Base-by-base conservation (phyloP, 108 stramenopile species). In the Skeletonema marinoi region DNA sequence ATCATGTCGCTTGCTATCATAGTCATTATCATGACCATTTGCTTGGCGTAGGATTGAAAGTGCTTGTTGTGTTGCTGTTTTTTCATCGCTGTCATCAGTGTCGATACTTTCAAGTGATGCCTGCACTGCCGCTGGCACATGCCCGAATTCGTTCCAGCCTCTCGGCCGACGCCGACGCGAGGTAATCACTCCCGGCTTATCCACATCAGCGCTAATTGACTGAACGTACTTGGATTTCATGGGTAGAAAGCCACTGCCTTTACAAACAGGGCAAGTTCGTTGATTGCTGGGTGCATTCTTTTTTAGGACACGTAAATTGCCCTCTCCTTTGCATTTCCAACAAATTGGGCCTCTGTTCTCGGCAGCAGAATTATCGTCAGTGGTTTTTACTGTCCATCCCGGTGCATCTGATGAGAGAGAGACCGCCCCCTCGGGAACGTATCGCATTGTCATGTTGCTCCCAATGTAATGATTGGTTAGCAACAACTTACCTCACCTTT, bases 271-370 rank as follows among this genome's bases (percentile, higher is more conserved):
- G 44, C 88, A 89, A 13, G 62, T 50, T 35, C 68, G 50, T n/a
- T 48, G 62, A 54, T 51, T 63, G 3, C 36, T 58, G 44, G 17
- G 3, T 36, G 46, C 44, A 35, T 50, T 38, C 61, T 70, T 77
- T 25, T 59, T 50, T 9, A 19, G 61, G 9, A 62, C 21, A 13
- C 36, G 63, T 8, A 73, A 60, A 32, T 19, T 39, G 11, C 77
- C 56, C n/a, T 32, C 14, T 36, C 89, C 89, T 25, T 71, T 56
- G 76, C 89, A 90, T 66, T 90, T 90, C 89, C 89, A 90, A 60
- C 89, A 90, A 21, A 70, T 68, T 8, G 88, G 88, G 11, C 88
- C 88, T 19, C 44, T 72, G 14, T 32, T 6, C 33, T 60, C 29
- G 10, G 11, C 67, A 16, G 42, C n/a, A n/a, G n/a, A n/a, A 46